Evolutionary conservation across 768 basidiomycete genomes (phyloP).

Genomic region (Leccinellum albellum): DNA sequence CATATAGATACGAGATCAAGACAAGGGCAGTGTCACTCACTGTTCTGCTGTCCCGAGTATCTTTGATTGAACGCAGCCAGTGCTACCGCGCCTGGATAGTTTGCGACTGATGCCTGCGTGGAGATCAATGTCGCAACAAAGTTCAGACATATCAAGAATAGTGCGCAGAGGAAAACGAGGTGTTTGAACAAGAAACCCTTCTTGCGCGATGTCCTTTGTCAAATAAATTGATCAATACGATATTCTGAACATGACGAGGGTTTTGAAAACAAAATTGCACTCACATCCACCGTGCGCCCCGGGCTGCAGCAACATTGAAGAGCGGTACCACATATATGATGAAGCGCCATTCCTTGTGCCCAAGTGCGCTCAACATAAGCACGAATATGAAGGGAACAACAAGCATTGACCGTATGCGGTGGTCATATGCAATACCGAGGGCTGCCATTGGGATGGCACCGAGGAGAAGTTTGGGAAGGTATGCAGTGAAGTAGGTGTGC

Average conservation of each 20-base stretch:
- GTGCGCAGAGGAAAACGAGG: constrained; percentile 42
- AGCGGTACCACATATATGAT: constrained; percentile 82
- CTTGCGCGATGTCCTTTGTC: constrained; percentile 41
- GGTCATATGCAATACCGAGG: constrained; percentile 48
- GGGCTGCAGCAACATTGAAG: constrained; percentile 76
- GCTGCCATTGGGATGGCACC: constrained; percentile 57
- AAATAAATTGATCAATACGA: not conserved
- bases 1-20: not conserved
- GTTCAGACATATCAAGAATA: constrained; percentile 54
- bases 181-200: constrained; percentile 48
- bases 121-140: constrained; percentile 48
- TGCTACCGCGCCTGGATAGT: constrained; percentile 89
- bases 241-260: not conserved
- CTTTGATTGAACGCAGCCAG: constrained; percentile 57
- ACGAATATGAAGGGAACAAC: constrained; percentile 53
- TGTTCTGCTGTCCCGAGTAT: constrained; percentile 33
- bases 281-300: constrained; percentile 62
- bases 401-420: constrained; percentile 47
- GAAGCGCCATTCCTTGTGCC: constrained; percentile 99
- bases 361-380: constrained; percentile 64
- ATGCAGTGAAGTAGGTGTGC: constrained; percentile 58
- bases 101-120: constrained; percentile 57
- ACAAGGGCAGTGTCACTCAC: constrained; percentile 19
- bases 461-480: constrained; percentile 78
- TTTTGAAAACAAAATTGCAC: constrained; percentile 21